These are phyloP conservation scores for Lipomyces sp. DNA, from an alignment of 805 yeast species.

Conservation along the genomic window DNA sequence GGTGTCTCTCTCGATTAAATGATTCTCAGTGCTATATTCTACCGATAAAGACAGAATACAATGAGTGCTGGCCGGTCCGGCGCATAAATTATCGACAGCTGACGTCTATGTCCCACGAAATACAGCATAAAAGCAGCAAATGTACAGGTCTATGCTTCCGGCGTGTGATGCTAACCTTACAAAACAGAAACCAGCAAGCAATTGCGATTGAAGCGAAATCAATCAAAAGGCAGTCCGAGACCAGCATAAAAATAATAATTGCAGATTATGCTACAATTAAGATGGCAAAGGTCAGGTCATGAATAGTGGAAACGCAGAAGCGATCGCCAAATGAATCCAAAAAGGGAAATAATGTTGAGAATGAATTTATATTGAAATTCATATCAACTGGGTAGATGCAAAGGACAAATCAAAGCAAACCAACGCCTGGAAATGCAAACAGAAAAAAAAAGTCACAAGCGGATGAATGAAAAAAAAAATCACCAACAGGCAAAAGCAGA, in stretches of 20 bases:
- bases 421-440: background rate
- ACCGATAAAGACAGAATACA: too few species aligned
- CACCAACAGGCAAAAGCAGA: background rate
- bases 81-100: too few species aligned
- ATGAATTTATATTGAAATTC: conserved; percentile 1
- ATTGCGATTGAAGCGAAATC: too few species aligned
- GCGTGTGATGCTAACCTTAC: too few species aligned
- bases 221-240: too few species aligned
- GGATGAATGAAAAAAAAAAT: background rate
- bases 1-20: background rate
- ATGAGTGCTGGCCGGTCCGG: too few species aligned
- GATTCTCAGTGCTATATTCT: background rate
- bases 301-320: background rate
- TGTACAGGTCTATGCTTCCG: too few species aligned
- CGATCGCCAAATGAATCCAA: background rate
- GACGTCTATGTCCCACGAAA: too few species aligned
- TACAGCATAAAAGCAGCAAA: too few species aligned
- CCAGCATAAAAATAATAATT: too few species aligned
- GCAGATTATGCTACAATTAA: too few species aligned
- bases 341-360: background rate
- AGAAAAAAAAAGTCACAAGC: background rate
- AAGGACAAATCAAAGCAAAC: background rate
- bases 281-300: too few species aligned
- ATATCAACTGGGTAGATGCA: background rate
- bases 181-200: background rate